Evolutionary conservation across 345 rosid species (phyloP).

Genomic region (Durio zibethinus): DNA sequence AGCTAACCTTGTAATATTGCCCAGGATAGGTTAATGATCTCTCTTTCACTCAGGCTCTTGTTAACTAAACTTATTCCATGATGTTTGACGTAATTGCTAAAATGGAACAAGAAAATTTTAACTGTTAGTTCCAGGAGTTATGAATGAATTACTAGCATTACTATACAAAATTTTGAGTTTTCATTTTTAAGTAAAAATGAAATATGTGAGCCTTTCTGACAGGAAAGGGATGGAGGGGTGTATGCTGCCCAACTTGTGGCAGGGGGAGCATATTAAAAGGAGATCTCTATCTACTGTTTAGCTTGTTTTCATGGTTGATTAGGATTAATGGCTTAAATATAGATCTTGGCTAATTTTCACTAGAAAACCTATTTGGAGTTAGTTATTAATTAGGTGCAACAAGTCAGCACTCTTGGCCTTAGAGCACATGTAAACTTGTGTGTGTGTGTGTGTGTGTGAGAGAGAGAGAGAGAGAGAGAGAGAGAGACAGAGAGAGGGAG

Average conservation of each 20-base stretch:
- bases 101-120: background rate
- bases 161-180: background rate
- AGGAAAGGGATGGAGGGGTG: background rate
- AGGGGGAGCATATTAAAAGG: background rate
- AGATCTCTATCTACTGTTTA: background rate
- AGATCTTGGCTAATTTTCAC: background rate
- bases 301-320: background rate
- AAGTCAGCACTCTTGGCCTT: background rate
- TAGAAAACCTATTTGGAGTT: background rate
- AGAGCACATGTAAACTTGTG: too few relatives aligned
- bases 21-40: background rate
- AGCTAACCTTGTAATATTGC: background rate
- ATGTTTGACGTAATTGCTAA: background rate
- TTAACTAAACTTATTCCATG: background rate
- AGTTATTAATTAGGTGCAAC: background rate
- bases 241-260: background rate
- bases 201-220: background rate
- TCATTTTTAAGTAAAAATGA: background rate
- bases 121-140: background rate
- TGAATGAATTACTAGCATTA: background rate
- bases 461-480: too few relatives aligned
- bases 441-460: background rate
- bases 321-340: conserved; percentile 1
- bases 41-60: background rate
- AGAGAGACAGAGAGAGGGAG: too few relatives aligned